Percentiles rank a stretch among this genome's conserved stretches.
These are phyloP conservation scores for Podila minutissima DNA, from an alignment of 192 early-diverging fungal species.

Conservation along the genomic window DNA sequence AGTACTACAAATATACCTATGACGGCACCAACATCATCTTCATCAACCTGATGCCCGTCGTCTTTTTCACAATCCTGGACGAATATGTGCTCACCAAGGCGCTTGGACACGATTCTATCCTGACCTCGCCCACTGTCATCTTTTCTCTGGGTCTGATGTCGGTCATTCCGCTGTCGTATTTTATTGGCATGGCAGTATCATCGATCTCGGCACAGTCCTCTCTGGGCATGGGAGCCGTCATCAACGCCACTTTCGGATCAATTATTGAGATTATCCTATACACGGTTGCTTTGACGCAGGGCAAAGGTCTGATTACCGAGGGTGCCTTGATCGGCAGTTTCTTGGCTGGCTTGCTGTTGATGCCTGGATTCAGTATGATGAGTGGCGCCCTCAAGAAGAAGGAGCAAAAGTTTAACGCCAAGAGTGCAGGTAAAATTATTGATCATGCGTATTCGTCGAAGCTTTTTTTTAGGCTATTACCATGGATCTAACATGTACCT, in stretches of 20 bases:
- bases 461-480: not conserved
- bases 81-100: slow-evolving; percentile 73
- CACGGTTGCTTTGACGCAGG: slow-evolving; percentile 86
- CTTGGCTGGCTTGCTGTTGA: slow-evolving; percentile 85
- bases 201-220: slow-evolving; percentile 96
- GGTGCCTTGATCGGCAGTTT: slow-evolving; percentile 94
- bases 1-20: slow-evolving; percentile 97
- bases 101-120: slow-evolving; percentile 51
- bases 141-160: slow-evolving; percentile 77
- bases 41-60: slow-evolving; percentile 88
- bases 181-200: slow-evolving; percentile 97
- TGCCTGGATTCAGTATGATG: slow-evolving; percentile 96
- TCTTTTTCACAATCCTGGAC: slow-evolving; percentile 85
- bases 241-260: slow-evolving; percentile 97
- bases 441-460: not conserved
- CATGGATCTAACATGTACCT: not conserved
- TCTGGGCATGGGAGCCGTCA: slow-evolving; percentile 91
- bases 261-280: slow-evolving; percentile 98
- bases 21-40: slow-evolving; percentile 98
- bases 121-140: slow-evolving; percentile 73
- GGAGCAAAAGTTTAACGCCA: slow-evolving; percentile 95
- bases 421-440: slow-evolving; percentile 76
- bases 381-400: slow-evolving; percentile 90
- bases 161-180: slow-evolving; percentile 92
- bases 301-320: slow-evolving; percentile 88